phyloP scores from a whole-genome alignment of 2,329 filamentous ascomycete genomes.

The Moelleriella libera region DNA sequence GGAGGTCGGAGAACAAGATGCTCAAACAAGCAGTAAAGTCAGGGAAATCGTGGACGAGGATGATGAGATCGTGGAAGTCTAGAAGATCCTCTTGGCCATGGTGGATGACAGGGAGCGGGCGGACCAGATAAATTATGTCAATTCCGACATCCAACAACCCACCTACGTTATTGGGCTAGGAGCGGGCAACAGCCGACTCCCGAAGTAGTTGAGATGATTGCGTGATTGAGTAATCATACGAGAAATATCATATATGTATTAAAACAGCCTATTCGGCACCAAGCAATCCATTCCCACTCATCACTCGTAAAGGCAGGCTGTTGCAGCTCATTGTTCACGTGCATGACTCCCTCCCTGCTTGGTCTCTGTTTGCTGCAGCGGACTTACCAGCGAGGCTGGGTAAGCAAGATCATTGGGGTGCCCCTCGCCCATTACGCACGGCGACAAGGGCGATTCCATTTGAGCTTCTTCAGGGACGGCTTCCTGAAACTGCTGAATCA shows the following conservation, averaged over 20 bases:
- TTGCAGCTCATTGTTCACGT: neutral
- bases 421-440: neutral
- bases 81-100: conserved; percentile 5
- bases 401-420: conserved; percentile 8
- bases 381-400: conserved; percentile 1
- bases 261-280: neutral
- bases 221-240: no score
- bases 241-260: neutral
- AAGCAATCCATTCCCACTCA: no score
- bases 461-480: conserved; percentile 1
- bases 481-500: conserved; percentile 1
- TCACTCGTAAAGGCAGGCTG: no score
- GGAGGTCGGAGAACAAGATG: conserved; percentile 25
- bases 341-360: neutral
- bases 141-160: no score
- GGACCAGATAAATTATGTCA: no score
- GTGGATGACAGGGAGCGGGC: no score
- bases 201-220: no score
- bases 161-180: no score
- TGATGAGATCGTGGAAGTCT: conserved; percentile 40
- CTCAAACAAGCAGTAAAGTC: conserved; percentile 26
- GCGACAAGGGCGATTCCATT: conserved; percentile 2
- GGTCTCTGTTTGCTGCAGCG: conserved; percentile 2
- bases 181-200: no score
- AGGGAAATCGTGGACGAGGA: conserved; percentile 34